Conservation (phyloP, 1,284 basidiomycete species). For the Ustilago loliicola region DNA sequence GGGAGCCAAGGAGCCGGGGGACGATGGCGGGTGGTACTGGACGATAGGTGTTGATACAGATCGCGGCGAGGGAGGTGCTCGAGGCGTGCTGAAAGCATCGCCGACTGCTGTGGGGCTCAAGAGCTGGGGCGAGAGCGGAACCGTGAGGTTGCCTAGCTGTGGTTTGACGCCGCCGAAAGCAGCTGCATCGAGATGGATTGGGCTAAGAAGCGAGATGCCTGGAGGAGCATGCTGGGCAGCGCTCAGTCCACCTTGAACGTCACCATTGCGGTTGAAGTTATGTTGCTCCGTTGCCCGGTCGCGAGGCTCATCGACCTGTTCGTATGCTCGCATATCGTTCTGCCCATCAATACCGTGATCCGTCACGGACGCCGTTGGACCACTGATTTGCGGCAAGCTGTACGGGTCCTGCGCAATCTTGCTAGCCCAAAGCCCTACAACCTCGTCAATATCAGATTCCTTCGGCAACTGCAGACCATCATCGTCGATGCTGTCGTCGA, state of each 20-base stretch:
- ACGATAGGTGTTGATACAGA: slow-evolving; percentile 21
- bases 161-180: slow-evolving; percentile 45
- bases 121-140: slow-evolving; percentile 27
- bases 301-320: not conserved
- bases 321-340: not conserved
- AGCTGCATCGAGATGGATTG: slow-evolving; percentile 52
- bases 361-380: slow-evolving; percentile 17
- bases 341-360: slow-evolving; percentile 1
- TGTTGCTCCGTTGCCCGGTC: not conserved
- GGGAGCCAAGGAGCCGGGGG: slow-evolving; percentile 32
- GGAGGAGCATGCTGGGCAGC: slow-evolving; percentile 11
- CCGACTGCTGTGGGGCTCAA: slow-evolving; percentile 26
- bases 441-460: slow-evolving; percentile 39
- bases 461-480: slow-evolving; percentile 14
- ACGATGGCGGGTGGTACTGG: slow-evolving; percentile 28
- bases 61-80: slow-evolving; percentile 10
- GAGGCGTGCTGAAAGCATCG: slow-evolving; percentile 30
- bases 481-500: slow-evolving; percentile 2
- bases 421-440: slow-evolving; percentile 44
- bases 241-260: slow-evolving; percentile 4
- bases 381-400: slow-evolving; percentile 23
- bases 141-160: slow-evolving; percentile 36
- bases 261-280: not conserved
- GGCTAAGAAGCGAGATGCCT: slow-evolving; percentile 52
- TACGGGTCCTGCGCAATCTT: slow-evolving; percentile 30